Evolutionary conservation across 2,329 filamentous ascomycete species (phyloP).

Genomic region (Proliferodiscus dingleyae): DNA sequence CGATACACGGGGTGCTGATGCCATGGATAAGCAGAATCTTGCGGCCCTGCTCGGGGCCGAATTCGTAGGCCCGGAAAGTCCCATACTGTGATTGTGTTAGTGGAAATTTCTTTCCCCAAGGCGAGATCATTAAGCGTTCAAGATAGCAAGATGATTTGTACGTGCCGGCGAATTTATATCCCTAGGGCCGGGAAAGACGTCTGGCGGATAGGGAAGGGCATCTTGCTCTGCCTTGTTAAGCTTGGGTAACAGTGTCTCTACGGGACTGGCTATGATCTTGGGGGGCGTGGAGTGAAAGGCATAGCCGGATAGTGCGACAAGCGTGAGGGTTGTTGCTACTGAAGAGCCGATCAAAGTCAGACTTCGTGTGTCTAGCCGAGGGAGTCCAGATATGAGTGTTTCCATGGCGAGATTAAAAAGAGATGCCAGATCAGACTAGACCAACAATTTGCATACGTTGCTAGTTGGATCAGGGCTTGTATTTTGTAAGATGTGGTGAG

Average conservation of each 20-base stretch:
- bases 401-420: too few relatives aligned
- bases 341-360: constrained; percentile 13
- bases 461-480: too few relatives aligned
- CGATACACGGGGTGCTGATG: constrained; percentile 72
- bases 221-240: constrained; percentile 31
- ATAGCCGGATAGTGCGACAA: constrained; percentile 10
- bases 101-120: neutral
- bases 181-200: constrained; percentile 63
- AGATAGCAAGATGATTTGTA: neutral
- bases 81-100: constrained; percentile 48
- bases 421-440: too few relatives aligned
- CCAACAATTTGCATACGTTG: too few relatives aligned
- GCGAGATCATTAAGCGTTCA: neutral
- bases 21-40: constrained; percentile 76
- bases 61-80: constrained; percentile 70
- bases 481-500: too few relatives aligned
- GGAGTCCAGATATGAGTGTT: neutral
- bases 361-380: neutral
- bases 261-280: constrained; percentile 22
- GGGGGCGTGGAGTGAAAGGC: constrained; percentile 6
- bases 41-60: constrained; percentile 65
- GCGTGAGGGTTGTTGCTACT: constrained; percentile 17
- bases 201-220: constrained; percentile 58
- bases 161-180: constrained; percentile 56
- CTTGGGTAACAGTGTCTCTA: constrained; percentile 17